A percentile compares a stretch with the other conserved stretches of the same genome.
These are phyloP conservation scores for Didymella glomerata DNA, from an alignment of 2,329 filamentous ascomycete genomes.

Conservation along the genomic window DNA sequence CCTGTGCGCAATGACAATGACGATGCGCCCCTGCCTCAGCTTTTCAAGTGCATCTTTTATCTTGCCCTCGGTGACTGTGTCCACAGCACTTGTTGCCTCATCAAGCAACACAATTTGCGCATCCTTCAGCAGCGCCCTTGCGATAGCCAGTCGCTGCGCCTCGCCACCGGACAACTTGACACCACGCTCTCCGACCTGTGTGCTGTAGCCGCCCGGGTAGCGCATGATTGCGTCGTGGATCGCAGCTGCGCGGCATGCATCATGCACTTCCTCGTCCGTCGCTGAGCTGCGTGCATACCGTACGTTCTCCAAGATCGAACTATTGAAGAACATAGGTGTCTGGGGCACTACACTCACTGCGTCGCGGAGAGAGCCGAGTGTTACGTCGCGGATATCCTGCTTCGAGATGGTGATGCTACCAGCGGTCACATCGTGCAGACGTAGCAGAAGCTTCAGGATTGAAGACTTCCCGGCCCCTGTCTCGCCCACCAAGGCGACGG, in stretches of 20 bases:
- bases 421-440: constrained; percentile 63
- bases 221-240: constrained; percentile 79
- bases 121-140: constrained; percentile 38
- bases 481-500: constrained; percentile 66
- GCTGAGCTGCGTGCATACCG: constrained; percentile 13
- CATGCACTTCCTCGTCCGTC: constrained; percentile 4
- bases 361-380: constrained; percentile 63
- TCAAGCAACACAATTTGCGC: constrained; percentile 23
- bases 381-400: constrained; percentile 65
- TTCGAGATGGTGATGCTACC: constrained; percentile 64
- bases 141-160: constrained; percentile 78
- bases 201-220: constrained; percentile 77
- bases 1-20: constrained; percentile 54
- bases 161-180: constrained; percentile 70
- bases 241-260: constrained; percentile 14
- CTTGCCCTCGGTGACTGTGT: constrained; percentile 7
- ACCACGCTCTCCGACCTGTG: constrained; percentile 83
- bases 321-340: constrained; percentile 68
- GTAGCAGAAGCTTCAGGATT: constrained; percentile 62
- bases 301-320: constrained; percentile 62
- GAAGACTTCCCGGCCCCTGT: constrained; percentile 69
- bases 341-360: constrained; percentile 69
- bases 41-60: constrained; percentile 43
- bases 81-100: constrained; percentile 15
- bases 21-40: constrained; percentile 38